Conservation (phyloP, 2,329 filamentous ascomycete genomes). For the Chaetomium sp. region DNA sequence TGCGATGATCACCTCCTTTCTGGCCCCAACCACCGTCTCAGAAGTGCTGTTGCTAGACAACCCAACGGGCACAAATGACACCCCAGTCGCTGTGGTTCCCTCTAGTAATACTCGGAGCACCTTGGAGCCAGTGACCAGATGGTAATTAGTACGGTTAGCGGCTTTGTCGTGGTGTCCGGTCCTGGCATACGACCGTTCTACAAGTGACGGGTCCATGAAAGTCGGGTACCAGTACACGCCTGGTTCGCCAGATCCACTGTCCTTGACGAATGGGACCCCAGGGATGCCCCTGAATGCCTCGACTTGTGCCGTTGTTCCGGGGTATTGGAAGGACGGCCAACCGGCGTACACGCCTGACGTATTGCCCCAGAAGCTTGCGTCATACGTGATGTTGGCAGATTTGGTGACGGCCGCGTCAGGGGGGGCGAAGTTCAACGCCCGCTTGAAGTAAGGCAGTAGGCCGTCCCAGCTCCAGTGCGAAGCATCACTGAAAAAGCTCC, state of each 20-base stretch:
- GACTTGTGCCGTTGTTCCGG: constrained; percentile 39
- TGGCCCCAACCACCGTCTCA: constrained; percentile 30
- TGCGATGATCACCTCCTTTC: constrained; percentile 46
- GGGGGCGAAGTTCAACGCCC: constrained; percentile 30
- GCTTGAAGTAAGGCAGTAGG: constrained; percentile 33
- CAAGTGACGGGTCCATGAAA: constrained; percentile 44
- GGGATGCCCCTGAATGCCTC: constrained; percentile 45
- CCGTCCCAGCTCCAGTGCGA: constrained; percentile 32
- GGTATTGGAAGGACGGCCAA: constrained; percentile 46
- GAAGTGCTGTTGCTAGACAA: background rate
- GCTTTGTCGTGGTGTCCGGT: constrained; percentile 42
- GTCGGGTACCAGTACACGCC: constrained; percentile 49
- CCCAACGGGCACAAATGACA: constrained; percentile 23
- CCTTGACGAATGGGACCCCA: constrained; percentile 43
- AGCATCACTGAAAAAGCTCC: constrained; percentile 32
- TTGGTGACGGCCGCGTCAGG: constrained; percentile 26
- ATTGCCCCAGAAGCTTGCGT: constrained; percentile 42
- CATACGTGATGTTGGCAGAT: constrained; percentile 30
- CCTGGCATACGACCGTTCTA: constrained; percentile 44
- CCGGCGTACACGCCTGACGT: constrained; percentile 42
- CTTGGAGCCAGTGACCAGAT: constrained; percentile 29
- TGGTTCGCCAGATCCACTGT: constrained; percentile 45
- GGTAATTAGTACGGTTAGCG: constrained; percentile 29
- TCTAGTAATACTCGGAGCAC: constrained; percentile 29
- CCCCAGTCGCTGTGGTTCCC: constrained; percentile 29